Base-by-base conservation (phyloP, 164 flowering plant genomes). In the Amborella trichopoda region DNA sequence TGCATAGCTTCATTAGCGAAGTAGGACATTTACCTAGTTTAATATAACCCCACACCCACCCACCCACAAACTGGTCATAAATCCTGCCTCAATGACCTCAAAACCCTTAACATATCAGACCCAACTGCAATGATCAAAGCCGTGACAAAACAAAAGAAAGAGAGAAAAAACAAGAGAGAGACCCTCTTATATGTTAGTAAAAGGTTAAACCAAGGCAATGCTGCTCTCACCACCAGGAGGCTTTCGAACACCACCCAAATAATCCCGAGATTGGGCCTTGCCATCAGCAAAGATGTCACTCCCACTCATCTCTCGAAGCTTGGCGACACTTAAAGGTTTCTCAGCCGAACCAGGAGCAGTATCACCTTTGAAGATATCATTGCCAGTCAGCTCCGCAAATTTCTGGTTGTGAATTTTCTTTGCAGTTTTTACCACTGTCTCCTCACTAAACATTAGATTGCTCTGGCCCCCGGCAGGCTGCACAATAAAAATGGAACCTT, bases 191-290 rank as follows among this genome's bases (percentile, higher is more conserved):
- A n/a, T n/a, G n/a, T n/a, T n/a, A n/a, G 55, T 67, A 59, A 54
- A 50, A 42, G 32, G 58, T 74, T 63, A 91, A 61, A 91, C 82
- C 70, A 91, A 55, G 9, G 95, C 74, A 48, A 91, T 84, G 81
- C 88, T 91, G 86, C 99, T 91, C 52, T 80, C 93, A 0, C 99
- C 99, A 45, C 96, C 99, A 4, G 99, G 99, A 23, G 99, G 99
- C 62, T 91, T 75, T 65, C 99, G 96, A 21, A 84, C 90, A 3
- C 96, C 96, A 6, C 96, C 95, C 6, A 82, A 51, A 75, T 77
- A 76, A 48, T 82, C 96, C 33, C 90, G 59, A 27, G 87, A 60
- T 37, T 75, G 71, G 16, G 56, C 79, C 59, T 81, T 84, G 20
- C 83, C 95, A 66, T 91, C 99, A 10, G 96, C 80, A 66, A 87